Evolutionary conservation across 2,329 filamentous ascomycete genomes (phyloP), one percentile per base, ranked within the genome.

Genomic region (Colletotrichum paranaense): DNA sequence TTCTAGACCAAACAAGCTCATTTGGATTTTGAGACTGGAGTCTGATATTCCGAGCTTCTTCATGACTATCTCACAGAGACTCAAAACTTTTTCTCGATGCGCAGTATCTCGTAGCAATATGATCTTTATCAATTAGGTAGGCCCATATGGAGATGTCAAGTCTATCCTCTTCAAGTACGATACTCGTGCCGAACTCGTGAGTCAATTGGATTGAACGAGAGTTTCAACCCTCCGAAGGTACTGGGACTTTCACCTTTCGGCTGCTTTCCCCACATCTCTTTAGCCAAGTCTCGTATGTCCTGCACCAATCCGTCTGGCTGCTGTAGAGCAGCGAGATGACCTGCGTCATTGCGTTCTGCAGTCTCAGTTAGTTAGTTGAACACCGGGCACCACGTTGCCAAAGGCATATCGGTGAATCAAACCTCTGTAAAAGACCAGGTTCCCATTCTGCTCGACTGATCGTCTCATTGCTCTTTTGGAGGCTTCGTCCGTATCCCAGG

Each of bases 281-380:
- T 38, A 9, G 57, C 73, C 2, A 74, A 52, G 5, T 67, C 64
- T 14, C 73, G 58, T 46, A 74, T 24, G 22, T 74, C 73, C 28
- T 62, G 24, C 22, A 53, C 35, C 5, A 74, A 19, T 12, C 65
- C 64, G n/a, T 59, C 26, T 5, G 73, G 73, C 19, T 68, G 64
- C 60, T 76, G 74, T 22, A 78, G 55, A 2, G 76, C 72, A 19
- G 75, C 65, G 69, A 78, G 77, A 24, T 76, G 75, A 22, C 76
- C 76, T 9, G 68, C 74, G 12, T 75, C 52, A 30, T 77, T 72
- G 9, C 74, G 63, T 53, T 77, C 76, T 76, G 26, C 26, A 8
- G 3, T 12, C 30, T 22, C 5, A 12, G 14, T 56, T 22, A 12
- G 14, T 56, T 22, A 72, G 53, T n/a, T 26, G 2, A 11, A n/a